Evolutionary conservation across 345 rosid species (phyloP).

Genomic region (Syzygium grande): DNA sequence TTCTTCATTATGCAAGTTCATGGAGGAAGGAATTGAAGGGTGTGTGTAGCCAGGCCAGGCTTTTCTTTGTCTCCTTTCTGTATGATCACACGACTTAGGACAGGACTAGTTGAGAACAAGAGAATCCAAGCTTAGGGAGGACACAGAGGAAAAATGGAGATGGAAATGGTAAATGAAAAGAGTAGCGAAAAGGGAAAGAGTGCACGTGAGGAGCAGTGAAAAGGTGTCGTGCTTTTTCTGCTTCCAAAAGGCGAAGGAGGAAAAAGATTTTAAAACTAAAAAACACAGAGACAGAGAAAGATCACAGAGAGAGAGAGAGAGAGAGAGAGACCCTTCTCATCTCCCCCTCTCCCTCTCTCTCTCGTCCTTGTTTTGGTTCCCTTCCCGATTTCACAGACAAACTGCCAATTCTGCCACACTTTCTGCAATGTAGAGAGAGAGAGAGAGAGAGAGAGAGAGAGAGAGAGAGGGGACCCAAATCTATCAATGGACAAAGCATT

Average conservation of each 20-base stretch:
- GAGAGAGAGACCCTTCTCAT: not conserved
- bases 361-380: not conserved
- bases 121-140: not conserved
- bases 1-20: not conserved
- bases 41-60: not conserved
- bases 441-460: not conserved
- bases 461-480: conserved; percentile 29
- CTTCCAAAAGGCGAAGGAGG: conserved; percentile 11
- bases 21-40: not conserved
- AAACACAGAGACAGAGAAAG: not conserved
- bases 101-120: not conserved
- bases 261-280: not conserved
- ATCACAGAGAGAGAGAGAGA: not conserved
- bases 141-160: not conserved
- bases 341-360: not conserved
- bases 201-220: conserved; percentile 30
- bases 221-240: conserved; percentile 12
- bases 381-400: not conserved
- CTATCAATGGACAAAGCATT: conserved; percentile 1
- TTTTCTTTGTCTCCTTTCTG: not conserved
- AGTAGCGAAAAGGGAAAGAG: not conserved
- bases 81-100: not conserved
- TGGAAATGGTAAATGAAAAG: not conserved
- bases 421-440: conserved; percentile 13
- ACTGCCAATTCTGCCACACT: conserved; percentile 12